Evolutionary conservation across 306 rosid species (phyloP).

Genomic region (Leucaena leucocephala): DNA sequence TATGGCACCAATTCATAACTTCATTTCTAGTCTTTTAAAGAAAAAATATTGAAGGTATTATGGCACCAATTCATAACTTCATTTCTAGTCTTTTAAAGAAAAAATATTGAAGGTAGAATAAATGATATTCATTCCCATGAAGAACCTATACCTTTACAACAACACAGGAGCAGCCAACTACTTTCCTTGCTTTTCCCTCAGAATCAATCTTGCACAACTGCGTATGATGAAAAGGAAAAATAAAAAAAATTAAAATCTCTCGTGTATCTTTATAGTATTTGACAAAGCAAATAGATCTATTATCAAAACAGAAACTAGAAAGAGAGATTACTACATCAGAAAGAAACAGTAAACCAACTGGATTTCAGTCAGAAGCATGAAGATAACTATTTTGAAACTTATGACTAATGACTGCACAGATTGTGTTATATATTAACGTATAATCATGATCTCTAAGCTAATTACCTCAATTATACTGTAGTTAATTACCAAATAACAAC

Average conservation of each 20-base stretch:
- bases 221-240: neutral
- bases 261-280: neutral
- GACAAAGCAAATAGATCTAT: too few relatives aligned
- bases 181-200: conserved; percentile 55
- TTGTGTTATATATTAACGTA: neutral
- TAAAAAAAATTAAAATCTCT: neutral
- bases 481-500: neutral
- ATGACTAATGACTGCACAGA: neutral
- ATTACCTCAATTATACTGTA: neutral
- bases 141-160: conserved; percentile 52
- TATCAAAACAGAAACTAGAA: neutral
- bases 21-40: neutral
- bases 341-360: neutral
- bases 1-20: neutral
- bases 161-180: conserved; percentile 47
- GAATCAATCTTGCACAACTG: conserved; percentile 65
- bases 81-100: neutral
- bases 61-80: neutral
- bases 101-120: neutral
- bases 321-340: too few relatives aligned
- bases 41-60: too few relatives aligned
- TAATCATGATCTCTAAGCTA: neutral
- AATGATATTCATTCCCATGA: neutral
- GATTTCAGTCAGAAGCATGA: neutral
- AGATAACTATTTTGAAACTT: neutral